Percentiles rank a stretch among this genome's conserved stretches.
Conservation (phyloP, 176 grass and related monocot species). For the Secale cereale region DNA sequence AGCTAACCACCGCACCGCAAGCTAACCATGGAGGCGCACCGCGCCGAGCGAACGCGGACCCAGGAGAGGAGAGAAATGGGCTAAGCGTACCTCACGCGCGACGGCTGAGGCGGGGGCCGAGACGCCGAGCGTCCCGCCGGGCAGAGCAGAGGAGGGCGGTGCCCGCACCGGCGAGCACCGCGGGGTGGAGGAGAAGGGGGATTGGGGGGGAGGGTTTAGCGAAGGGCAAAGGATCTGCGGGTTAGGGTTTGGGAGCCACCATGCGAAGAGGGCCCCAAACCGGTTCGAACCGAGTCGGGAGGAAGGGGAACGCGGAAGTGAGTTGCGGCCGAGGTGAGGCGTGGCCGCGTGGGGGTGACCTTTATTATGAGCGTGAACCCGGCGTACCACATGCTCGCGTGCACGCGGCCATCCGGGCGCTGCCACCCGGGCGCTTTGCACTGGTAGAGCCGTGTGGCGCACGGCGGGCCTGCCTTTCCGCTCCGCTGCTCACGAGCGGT, state of each 20-base stretch:
- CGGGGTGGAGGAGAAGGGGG: neutral
- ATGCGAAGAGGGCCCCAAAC: slow-evolving; percentile 8
- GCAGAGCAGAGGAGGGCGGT: neutral
- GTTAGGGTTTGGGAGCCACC: slow-evolving; percentile 50
- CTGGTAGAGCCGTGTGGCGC: neutral
- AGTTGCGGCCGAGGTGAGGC: neutral
- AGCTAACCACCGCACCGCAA: neutral
- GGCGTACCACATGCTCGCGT: slow-evolving; percentile 15
- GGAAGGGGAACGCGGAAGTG: neutral
- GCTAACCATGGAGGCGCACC: neutral
- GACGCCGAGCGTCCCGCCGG: neutral
- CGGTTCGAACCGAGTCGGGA: slow-evolving; percentile 7
- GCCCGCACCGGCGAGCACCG: slow-evolving; percentile 13
- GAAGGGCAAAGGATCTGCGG: slow-evolving; percentile 8
- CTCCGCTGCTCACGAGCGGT: neutral
- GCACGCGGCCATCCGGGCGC: neutral
- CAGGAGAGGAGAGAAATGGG: neutral
- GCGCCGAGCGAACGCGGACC: neutral
- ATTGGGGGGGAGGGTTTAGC: neutral
- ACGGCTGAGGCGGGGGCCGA: neutral
- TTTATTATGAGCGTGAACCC: slow-evolving; percentile 21
- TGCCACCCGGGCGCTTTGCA: neutral
- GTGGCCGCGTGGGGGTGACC: neutral
- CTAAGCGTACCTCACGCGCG: slow-evolving; percentile 23
- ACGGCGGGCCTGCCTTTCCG: no score